A percentile compares a stretch with the other conserved stretches of the same genome.
Evolutionary conservation across 23 red algal genomes (phyloP).

Genomic region (Gracilaria domingensis): DNA sequence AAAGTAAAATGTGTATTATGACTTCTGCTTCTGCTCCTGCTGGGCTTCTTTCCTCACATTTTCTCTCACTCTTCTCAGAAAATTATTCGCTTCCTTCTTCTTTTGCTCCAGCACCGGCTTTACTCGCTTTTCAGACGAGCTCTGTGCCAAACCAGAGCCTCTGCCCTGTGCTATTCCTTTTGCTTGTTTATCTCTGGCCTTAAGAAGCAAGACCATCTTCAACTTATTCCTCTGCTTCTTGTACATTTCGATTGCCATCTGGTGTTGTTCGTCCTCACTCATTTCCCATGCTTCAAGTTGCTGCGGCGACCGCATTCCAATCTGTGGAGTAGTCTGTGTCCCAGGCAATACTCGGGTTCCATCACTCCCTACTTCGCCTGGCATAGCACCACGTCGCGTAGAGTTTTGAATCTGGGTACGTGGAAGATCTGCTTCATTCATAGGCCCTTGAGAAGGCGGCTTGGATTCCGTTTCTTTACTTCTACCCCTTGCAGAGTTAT

Average conservation of each 20-base stretch:
- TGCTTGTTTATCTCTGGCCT: background rate
- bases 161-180: background rate
- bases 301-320: background rate
- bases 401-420: background rate
- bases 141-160: background rate
- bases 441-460: too few species aligned
- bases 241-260: background rate
- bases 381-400: background rate
- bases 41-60: background rate
- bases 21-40: background rate
- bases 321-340: too few species aligned
- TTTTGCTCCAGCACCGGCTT: background rate
- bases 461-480: too few species aligned
- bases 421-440: background rate
- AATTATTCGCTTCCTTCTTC: background rate
- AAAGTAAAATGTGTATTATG: too few species aligned
- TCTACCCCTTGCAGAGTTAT: too few species aligned
- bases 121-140: background rate
- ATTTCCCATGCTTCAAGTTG: background rate
- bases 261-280: background rate
- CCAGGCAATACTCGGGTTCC: too few species aligned
- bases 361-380: background rate
- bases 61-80: background rate
- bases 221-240: slow-evolving; percentile 1
- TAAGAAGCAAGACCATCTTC: background rate